A percentile compares a stretch with the other conserved stretches of the same genome.
Evolutionary conservation across 2,329 filamentous ascomycete species (phyloP).

Genomic region (Cladophialophora carrionii): DNA sequence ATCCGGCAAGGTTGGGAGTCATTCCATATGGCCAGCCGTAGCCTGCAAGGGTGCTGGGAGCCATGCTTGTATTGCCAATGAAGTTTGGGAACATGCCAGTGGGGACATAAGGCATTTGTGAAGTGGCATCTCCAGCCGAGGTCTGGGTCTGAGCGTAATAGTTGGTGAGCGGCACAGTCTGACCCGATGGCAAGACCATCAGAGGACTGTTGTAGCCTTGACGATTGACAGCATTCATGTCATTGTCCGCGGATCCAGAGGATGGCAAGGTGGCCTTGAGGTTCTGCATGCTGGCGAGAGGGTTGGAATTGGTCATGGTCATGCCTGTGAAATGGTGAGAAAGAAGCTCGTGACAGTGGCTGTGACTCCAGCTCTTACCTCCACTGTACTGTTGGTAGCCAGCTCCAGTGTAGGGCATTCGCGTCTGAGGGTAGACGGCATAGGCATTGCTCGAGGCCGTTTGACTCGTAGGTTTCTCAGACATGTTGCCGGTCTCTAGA

Average conservation of each 20-base stretch:
- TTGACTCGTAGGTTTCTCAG: constrained; percentile 33
- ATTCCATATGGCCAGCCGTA: constrained; percentile 47
- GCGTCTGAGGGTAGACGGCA: constrained; percentile 31
- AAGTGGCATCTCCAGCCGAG: constrained; percentile 22
- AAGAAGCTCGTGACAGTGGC: neutral
- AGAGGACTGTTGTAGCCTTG: constrained; percentile 36
- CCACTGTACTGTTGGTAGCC: constrained; percentile 31
- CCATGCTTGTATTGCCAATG: constrained; percentile 42
- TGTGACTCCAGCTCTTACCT: constrained; percentile 27
- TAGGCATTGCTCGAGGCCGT: constrained; percentile 26
- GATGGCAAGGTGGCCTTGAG: constrained; percentile 37
- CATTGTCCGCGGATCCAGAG: constrained; percentile 25
- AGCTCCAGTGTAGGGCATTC: constrained; percentile 29
- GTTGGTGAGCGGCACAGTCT: constrained; percentile 36
- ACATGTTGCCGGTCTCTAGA: constrained; percentile 24
- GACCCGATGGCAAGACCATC: constrained; percentile 38
- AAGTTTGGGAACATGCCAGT: constrained; percentile 45
- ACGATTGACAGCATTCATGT: constrained; percentile 28
- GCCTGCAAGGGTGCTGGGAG: constrained; percentile 41
- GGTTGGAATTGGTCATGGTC: constrained; percentile 28
- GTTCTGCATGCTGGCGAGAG: constrained; percentile 36
- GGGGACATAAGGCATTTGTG: constrained; percentile 44
- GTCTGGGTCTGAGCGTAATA: constrained; percentile 35
- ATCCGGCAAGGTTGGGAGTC: constrained; percentile 45
- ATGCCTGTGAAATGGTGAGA: constrained; percentile 27